Percentiles rank a stretch among this genome's conserved stretches.
phyloP scores from a whole-genome alignment of 2,329 filamentous ascomycete species.

The Colletotrichum brevisporum region DNA sequence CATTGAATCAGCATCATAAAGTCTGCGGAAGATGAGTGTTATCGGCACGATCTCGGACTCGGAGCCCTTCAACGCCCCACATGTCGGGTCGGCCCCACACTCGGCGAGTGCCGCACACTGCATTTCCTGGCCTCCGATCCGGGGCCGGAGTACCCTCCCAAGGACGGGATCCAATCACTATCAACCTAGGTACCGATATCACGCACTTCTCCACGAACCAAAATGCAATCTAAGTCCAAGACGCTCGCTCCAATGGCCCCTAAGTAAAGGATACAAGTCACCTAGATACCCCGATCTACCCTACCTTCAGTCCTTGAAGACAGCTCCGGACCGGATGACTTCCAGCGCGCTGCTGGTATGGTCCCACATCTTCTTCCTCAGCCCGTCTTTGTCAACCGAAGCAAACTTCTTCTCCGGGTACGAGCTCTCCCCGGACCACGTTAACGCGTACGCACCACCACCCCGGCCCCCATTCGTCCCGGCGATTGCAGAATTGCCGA shows the following conservation, averaged over 20 bases:
- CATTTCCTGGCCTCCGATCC: neutral
- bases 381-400: neutral
- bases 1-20: too few species aligned
- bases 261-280: too few species aligned
- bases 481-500: neutral
- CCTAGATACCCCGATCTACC: too few species aligned
- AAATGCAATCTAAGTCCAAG: too few species aligned
- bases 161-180: neutral
- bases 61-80: neutral
- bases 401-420: neutral
- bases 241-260: too few species aligned
- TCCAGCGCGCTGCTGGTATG: neutral
- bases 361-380: conserved; percentile 9
- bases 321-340: neutral
- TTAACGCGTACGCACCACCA: neutral
- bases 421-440: neutral
- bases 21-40: too few species aligned
- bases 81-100: neutral
- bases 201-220: too few species aligned
- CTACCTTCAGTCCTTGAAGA: neutral
- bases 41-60: too few species aligned
- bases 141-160: neutral
- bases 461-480: neutral
- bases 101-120: neutral
- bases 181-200: too few species aligned